Conservation (phyloP, 192 early-diverging fungal species). For the Powellomyces hirtus region DNA sequence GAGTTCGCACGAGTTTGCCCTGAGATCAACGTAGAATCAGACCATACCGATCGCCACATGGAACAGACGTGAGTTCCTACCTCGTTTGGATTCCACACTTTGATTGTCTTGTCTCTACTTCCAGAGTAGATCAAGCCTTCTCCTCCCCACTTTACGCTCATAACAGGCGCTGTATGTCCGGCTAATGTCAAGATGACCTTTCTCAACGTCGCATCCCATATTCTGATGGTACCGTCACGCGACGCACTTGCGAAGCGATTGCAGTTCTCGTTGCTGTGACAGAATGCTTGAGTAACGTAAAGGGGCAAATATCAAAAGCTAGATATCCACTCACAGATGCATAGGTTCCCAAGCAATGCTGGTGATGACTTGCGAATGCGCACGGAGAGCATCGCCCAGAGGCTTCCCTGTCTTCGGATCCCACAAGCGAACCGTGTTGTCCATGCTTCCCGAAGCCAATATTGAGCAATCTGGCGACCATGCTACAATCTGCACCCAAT, state of each 20-base stretch:
- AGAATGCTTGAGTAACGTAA: not conserved
- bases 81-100: constrained; percentile 78
- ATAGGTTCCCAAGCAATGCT: constrained; percentile 91
- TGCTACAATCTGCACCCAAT: constrained; percentile 90
- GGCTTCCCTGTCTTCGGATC: constrained; percentile 81
- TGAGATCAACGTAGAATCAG: no score
- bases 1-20: constrained; percentile 79
- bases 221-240: constrained; percentile 88
- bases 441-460: constrained; percentile 93
- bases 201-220: constrained; percentile 87
- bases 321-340: constrained; percentile 69
- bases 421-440: constrained; percentile 83
- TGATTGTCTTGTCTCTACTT: constrained; percentile 93
- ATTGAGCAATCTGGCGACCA: constrained; percentile 88
- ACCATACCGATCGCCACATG: not conserved
- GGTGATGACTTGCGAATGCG: constrained; percentile 89
- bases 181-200: constrained; percentile 73
- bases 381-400: constrained; percentile 72
- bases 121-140: constrained; percentile 90
- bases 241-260: constrained; percentile 85
- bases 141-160: constrained; percentile 95
- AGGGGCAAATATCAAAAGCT: no score
- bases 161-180: constrained; percentile 90
- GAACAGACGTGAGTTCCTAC: not conserved
- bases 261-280: constrained; percentile 66